phyloP scores from a whole-genome alignment of 2,329 filamentous ascomycete species.

The Bipolaris bicolor region DNA sequence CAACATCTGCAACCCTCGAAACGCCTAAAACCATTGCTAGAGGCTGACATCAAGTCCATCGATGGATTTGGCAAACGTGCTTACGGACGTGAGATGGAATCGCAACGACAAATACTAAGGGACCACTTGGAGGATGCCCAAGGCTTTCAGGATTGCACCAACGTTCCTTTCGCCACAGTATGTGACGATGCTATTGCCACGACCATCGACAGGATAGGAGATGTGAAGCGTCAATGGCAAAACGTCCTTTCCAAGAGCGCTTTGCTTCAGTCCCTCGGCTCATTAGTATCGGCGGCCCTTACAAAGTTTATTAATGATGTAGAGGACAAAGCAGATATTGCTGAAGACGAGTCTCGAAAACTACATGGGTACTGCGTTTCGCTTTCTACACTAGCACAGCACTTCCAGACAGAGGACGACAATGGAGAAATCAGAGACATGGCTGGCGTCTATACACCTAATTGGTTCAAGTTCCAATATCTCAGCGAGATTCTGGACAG shows the following conservation, averaged over 20 bases:
- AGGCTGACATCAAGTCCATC: slow-evolving; percentile 61
- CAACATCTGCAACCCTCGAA: slow-evolving; percentile 41
- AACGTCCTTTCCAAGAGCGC: slow-evolving; percentile 64
- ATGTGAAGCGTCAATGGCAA: slow-evolving; percentile 64
- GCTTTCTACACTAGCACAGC: slow-evolving; percentile 61
- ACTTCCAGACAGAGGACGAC: slow-evolving; percentile 59
- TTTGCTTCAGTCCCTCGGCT: slow-evolving; percentile 66
- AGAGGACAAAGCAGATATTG: slow-evolving; percentile 68
- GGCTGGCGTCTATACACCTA: slow-evolving; percentile 66
- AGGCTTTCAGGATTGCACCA: slow-evolving; percentile 65
- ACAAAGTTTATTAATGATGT: slow-evolving; percentile 67
- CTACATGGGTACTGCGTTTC: slow-evolving; percentile 64
- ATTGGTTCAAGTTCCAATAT: slow-evolving; percentile 71
- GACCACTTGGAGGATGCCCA: slow-evolving; percentile 69
- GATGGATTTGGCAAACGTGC: slow-evolving; percentile 66
- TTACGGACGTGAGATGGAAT: slow-evolving; percentile 69
- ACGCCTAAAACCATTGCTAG: slow-evolving; percentile 57
- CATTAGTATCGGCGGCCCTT: slow-evolving; percentile 62
- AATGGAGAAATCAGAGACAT: slow-evolving; percentile 55
- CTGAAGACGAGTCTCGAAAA: slow-evolving; percentile 65
- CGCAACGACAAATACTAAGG: slow-evolving; percentile 65
- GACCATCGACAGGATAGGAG: slow-evolving; percentile 62
- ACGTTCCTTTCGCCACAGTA: slow-evolving; percentile 63
- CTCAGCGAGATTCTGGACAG: slow-evolving; percentile 67
- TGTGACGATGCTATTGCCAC: slow-evolving; percentile 66